Conservation (phyloP, 441 rosid species). For the Breynia disticha region DNA sequence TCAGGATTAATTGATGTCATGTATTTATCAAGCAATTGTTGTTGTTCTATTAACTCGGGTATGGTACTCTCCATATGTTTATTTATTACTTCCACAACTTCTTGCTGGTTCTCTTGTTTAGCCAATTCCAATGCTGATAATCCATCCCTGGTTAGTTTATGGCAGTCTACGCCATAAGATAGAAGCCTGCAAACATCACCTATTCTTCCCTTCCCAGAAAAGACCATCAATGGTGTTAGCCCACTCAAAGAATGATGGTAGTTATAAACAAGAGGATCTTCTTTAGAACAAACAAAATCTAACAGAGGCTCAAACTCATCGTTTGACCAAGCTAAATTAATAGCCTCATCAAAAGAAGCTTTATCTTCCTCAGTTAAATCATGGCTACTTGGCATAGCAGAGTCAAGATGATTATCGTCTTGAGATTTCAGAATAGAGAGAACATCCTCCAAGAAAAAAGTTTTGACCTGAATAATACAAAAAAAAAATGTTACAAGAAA, state of each 20-base stretch:
- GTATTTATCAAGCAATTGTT: slow-evolving; percentile 58
- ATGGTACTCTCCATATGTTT: slow-evolving; percentile 28
- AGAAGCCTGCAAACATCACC: slow-evolving; percentile 84
- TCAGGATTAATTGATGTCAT: slow-evolving; percentile 54
- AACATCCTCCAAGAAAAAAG: slow-evolving; percentile 72
- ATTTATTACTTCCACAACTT: slow-evolving; percentile 55
- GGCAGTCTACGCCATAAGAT: slow-evolving; percentile 64
- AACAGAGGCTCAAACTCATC: slow-evolving; percentile 78
- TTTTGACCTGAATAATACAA: slow-evolving; percentile 51
- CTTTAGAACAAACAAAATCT: slow-evolving; percentile 66
- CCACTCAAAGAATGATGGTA: slow-evolving; percentile 66
- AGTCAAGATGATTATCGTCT: slow-evolving; percentile 50
- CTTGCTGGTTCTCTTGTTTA: slow-evolving; percentile 52
- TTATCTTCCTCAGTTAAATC: slow-evolving; percentile 61
- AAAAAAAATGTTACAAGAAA: slow-evolving; percentile 12
- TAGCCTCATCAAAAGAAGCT: slow-evolving; percentile 77
- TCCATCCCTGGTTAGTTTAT: slow-evolving; percentile 48
- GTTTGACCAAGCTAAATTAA: slow-evolving; percentile 65
- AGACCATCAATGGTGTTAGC: slow-evolving; percentile 79
- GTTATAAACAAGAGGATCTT: slow-evolving; percentile 42
- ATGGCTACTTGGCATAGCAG: slow-evolving; percentile 23
- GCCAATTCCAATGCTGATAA: slow-evolving; percentile 65
- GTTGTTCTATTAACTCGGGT: slow-evolving; percentile 32
- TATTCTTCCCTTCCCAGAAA: slow-evolving; percentile 86
- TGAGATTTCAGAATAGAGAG: slow-evolving; percentile 59